phyloP scores from a whole-genome alignment of 208 protist species.

The Wallacemonas sp. region DNA sequence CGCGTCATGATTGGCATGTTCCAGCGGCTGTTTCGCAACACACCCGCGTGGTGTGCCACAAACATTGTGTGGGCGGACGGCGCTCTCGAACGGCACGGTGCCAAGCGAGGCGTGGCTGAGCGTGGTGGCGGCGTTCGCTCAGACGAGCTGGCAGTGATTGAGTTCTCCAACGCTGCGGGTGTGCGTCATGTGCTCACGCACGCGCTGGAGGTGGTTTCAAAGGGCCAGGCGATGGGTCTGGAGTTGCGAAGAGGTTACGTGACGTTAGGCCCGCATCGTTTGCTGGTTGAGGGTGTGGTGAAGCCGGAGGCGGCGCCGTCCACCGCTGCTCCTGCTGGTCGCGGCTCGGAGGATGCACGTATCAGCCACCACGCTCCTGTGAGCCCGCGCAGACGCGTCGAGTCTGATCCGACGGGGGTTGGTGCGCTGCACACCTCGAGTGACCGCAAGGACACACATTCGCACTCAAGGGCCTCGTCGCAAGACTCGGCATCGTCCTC shows the following conservation, averaged over 20 bases:
- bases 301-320: constrained; percentile 18
- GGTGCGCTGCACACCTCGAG: too few relatives aligned
- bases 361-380: too few relatives aligned
- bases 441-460: too few relatives aligned
- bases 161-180: constrained; percentile 18
- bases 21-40: constrained; percentile 25
- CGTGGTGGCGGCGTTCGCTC: too few relatives aligned
- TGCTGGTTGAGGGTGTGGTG: constrained; percentile 62
- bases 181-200: constrained; percentile 26
- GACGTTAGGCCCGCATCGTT: constrained; percentile 32
- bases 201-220: constrained; percentile 23
- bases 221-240: constrained; percentile 21
- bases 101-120: too few relatives aligned
- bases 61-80: not conserved
- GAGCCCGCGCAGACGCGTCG: too few relatives aligned
- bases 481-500: too few relatives aligned
- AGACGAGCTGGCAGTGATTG: constrained; percentile 19
- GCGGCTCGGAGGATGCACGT: too few relatives aligned
- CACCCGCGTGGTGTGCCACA: not conserved
- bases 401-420: too few relatives aligned
- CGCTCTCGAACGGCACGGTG: not conserved
- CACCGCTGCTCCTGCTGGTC: too few relatives aligned
- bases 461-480: too few relatives aligned
- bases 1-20: constrained; percentile 18
- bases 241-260: constrained; percentile 61